phyloP scores from a whole-genome alignment of 2,329 filamentous ascomycete genomes.

The Fusarium begoniae region DNA sequence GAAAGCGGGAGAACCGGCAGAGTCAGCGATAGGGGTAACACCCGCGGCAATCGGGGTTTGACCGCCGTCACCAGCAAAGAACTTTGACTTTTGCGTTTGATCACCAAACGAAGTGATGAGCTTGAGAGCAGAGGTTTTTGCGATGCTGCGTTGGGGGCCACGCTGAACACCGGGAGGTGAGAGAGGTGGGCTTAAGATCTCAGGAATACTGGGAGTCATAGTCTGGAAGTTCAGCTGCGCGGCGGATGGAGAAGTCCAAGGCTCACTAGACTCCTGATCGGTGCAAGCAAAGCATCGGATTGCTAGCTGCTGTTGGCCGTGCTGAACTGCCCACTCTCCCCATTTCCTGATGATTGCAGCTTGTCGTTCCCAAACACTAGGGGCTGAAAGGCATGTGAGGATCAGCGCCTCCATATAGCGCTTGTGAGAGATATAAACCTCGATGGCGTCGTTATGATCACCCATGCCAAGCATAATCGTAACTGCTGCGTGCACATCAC shows the following conservation, averaged over 20 bases:
- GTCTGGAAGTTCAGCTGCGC: constrained; percentile 66
- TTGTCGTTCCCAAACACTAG: constrained; percentile 90
- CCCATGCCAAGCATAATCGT: constrained; percentile 93
- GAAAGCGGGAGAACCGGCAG: constrained; percentile 70
- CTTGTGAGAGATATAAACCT: constrained; percentile 92
- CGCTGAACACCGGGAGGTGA: constrained; percentile 74
- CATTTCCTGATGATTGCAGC: constrained; percentile 89
- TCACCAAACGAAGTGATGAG: constrained; percentile 90
- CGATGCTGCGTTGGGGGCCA: constrained; percentile 69
- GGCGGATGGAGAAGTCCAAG: constrained; percentile 88
- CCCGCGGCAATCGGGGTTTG: constrained; percentile 82
- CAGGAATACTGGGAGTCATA: constrained; percentile 64
- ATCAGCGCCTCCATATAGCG: constrained; percentile 93
- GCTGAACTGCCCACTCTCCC: constrained; percentile 90
- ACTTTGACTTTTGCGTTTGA: constrained; percentile 68
- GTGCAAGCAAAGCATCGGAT: constrained; percentile 95
- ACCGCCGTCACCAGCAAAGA: constrained; percentile 67
- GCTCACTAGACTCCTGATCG: constrained; percentile 82
- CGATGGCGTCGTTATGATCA: constrained; percentile 92
- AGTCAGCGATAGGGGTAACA: constrained; percentile 88
- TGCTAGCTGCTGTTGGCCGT: constrained; percentile 88
- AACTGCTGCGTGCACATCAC: constrained; percentile 90
- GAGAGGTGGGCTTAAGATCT: constrained; percentile 75
- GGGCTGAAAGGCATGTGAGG: constrained; percentile 83
- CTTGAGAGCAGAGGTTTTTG: constrained; percentile 85